Percentiles rank a stretch among this genome's conserved stretches.
Evolutionary conservation across 306 rosid genomes (phyloP).

Genomic region (Coriaria nepalensis): DNA sequence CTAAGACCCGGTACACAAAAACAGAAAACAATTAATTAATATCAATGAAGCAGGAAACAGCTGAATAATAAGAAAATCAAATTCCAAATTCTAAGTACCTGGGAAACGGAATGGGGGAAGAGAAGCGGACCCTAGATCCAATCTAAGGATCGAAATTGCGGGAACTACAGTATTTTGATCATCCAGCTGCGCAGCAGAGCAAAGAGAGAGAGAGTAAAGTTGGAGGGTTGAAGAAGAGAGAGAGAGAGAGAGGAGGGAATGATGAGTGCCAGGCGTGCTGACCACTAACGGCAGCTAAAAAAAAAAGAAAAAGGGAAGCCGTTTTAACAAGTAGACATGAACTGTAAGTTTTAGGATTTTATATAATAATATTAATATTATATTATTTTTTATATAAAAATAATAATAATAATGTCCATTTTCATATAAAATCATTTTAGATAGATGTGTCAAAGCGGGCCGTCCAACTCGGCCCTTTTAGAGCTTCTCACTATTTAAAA

Average conservation of each 20-base stretch:
- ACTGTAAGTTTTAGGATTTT: slow-evolving; percentile 32
- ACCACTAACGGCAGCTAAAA: slow-evolving; percentile 74
- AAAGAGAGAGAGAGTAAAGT: slow-evolving; percentile 9
- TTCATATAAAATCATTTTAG: no score
- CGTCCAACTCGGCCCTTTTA: no score
- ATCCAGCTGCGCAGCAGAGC: slow-evolving; percentile 14
- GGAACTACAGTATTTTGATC: slow-evolving; percentile 21
- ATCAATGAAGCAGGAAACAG: not conserved
- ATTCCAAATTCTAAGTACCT: slow-evolving; percentile 17
- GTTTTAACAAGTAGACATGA: slow-evolving; percentile 38
- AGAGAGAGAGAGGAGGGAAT: slow-evolving; percentile 47
- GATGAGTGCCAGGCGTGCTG: slow-evolving; percentile 98
- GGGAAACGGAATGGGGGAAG: slow-evolving; percentile 3
- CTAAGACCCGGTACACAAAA: slow-evolving; percentile 3
- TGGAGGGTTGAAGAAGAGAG: slow-evolving; percentile 14
- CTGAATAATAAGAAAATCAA: not conserved
- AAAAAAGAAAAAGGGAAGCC: slow-evolving; percentile 11
- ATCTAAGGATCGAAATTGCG: slow-evolving; percentile 15
- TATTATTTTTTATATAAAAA: not conserved
- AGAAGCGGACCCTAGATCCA: slow-evolving; percentile 7
- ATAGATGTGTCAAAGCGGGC: no score
- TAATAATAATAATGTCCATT: no score
- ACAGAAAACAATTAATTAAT: not conserved
- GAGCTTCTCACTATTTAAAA: not conserved
- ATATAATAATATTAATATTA: not conserved